Base-by-base conservation (phyloP, 2,329 filamentous ascomycete genomes). In the Colletotrichum higginsianum region DNA sequence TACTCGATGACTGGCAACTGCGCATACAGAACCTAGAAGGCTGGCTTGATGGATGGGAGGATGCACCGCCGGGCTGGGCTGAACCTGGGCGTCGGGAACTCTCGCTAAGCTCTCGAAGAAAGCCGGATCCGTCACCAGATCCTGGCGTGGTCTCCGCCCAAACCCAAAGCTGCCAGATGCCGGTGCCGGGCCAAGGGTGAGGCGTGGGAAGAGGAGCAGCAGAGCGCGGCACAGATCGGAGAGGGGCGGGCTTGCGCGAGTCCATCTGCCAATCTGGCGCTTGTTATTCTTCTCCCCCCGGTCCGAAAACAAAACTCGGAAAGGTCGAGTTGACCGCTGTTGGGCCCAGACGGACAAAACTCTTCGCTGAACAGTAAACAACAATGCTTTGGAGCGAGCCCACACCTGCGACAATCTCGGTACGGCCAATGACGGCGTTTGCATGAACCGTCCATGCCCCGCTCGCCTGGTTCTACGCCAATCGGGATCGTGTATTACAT, bases 31-130 rank as follows among this genome's bases (percentile, higher is more conserved):
- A 46, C 30, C 23, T 23, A 26, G 57, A 35, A 60, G 57, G 42
- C 42, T 13, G 30, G 55, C 55, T 56, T 42, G 40, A 44, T 58
- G 66, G 61, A 69, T n/a, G 55, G 56, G 38, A 42, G 35, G 26
- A 62, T 62, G 49, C 38, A n/a, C 50, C 21, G 23, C 46, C 30
- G 16, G 68, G 64, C 58, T 64, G 46, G 65, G 65, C 65, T 68
- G 68, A 72, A 64, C 69, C 65, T 72, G 69, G 65, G 65, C 60
- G 52, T 64, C 69, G 69, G 69, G 60, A 72, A 68, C 60, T 72
- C 58, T 72, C 65, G 69, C 69, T 72, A 68, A 26, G 68, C 68
- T 65, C 53, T 46, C 60, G 65, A 68, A 42, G 65, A 68, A 60
- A 58, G 35, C 65, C 69, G 65, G 52, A 56, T 60, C 69, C 69